A percentile compares a stretch with the other conserved stretches of the same genome.
phyloP scores from a whole-genome alignment of 192 early-diverging fungal genomes.

The Dissophora globulifera region DNA sequence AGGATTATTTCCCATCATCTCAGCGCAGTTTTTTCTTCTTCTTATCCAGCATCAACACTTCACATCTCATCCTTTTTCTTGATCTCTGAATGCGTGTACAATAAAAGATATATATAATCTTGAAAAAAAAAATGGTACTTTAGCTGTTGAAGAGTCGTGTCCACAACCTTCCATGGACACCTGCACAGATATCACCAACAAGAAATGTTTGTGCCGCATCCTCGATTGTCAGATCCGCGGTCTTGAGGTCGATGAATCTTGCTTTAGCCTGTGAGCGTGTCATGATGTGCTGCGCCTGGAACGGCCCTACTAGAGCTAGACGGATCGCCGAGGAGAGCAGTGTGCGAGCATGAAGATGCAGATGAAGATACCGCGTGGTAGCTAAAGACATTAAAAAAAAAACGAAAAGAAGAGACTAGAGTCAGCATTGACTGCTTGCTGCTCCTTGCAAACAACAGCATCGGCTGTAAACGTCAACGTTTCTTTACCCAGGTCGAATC shows the following conservation, averaged over 20 bases:
- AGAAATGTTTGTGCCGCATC: slow-evolving; percentile 75
- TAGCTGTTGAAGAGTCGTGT: slow-evolving; percentile 84
- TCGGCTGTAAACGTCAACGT: not conserved
- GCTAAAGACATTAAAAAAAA: slow-evolving; percentile 47
- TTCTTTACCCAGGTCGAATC: slow-evolving; percentile 61
- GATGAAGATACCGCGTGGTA: slow-evolving; percentile 75
- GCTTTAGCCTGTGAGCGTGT: slow-evolving; percentile 65
- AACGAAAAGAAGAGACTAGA: not conserved
- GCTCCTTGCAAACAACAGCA: not conserved
- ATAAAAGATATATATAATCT: too few relatives aligned
- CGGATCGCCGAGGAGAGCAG: slow-evolving; percentile 88
- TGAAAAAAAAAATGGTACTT: too few relatives aligned
- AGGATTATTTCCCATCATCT: too few relatives aligned
- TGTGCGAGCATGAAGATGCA: slow-evolving; percentile 90
- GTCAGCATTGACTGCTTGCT: not conserved
- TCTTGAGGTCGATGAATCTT: slow-evolving; percentile 58
- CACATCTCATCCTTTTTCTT: not conserved
- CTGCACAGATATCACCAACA: slow-evolving; percentile 78
- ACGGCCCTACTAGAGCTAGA: slow-evolving; percentile 90
- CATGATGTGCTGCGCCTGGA: slow-evolving; percentile 83
- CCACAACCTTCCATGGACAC: slow-evolving; percentile 82
- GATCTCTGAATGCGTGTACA: slow-evolving; percentile 23
- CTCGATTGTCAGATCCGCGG: slow-evolving; percentile 60
- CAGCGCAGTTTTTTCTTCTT: slow-evolving; percentile 1
- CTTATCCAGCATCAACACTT: slow-evolving; percentile 4